Conservation (phyloP, 768 basidiomycete species). For the Trametes cinnabarina region DNA sequence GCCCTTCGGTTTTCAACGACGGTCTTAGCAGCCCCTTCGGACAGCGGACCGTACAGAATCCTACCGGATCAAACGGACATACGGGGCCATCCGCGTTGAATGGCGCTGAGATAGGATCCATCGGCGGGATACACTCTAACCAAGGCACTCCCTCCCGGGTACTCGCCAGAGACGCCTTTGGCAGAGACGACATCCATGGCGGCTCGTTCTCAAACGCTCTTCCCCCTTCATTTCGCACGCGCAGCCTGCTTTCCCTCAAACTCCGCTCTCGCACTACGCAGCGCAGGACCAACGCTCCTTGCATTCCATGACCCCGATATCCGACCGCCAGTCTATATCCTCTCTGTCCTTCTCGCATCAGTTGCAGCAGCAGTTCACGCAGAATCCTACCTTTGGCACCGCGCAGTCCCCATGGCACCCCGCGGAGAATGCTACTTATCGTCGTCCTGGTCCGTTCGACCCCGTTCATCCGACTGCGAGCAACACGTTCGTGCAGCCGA, state of each 20-base stretch:
- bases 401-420: conserved; percentile 23
- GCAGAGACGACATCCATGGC: conserved; percentile 16
- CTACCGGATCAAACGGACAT: conserved; percentile 9
- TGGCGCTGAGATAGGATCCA: conserved; percentile 15
- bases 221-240: conserved; percentile 18
- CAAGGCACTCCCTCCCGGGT: conserved; percentile 19
- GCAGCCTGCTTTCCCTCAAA: conserved; percentile 20
- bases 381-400: conserved; percentile 9
- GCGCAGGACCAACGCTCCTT: conserved; percentile 22
- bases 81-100: conserved; percentile 8
- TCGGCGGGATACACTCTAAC: conserved; percentile 15
- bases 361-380: conserved; percentile 20
- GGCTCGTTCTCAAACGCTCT: conserved; percentile 19
- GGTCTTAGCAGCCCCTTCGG: conserved; percentile 1
- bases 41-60: conserved; percentile 1
- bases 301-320: conserved; percentile 23
- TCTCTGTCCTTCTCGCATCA: conserved; percentile 13
- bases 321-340: conserved; percentile 22
- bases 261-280: conserved; percentile 17
- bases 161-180: conserved; percentile 22
- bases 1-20: conserved; percentile 5
- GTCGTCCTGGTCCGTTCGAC: conserved; percentile 44
- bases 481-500: conserved; percentile 33
- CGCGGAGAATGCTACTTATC: conserved; percentile 16
- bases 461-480: conserved; percentile 39